Evolutionary conservation across 2,329 filamentous ascomycete genomes (phyloP), one percentile per base, ranked within the genome.

Genomic region (Fusarium concolor): DNA sequence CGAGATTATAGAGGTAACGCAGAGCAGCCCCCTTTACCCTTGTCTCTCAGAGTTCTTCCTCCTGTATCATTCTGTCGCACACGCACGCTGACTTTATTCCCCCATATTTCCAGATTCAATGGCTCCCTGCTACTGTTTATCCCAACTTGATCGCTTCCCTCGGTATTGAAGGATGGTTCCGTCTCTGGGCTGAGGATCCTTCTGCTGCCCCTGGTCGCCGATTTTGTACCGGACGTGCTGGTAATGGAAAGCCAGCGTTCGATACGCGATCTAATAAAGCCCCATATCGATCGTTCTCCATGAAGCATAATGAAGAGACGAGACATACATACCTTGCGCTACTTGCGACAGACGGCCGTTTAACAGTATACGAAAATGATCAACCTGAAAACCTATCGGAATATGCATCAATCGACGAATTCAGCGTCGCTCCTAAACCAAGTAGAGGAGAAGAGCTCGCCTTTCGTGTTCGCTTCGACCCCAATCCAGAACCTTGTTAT

Each of bases 101-200:
- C 22, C 49, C 42, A 28, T 60, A 37, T 6, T 11, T 45, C 47
- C 75, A 95, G 92, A 89, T 97, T 55, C 93, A 96, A 84, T 98
- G 95, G 94, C 92, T 97, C 58, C 93, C 94, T 2, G 92, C 94
- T 0, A 95, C 92, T 67, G 90, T 96, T 62, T 96, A 96, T 71
- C 93, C 88, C 37, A 89, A 96, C 76, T 88, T 97, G 73, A 84
- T 98, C 71, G 94, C 91, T 57, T 97, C 92, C 54, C 91, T 97
- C 62, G 93, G 92, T 66, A 92, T 95, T 74, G 95, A 97, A 74
- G 93, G 95, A 74, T 90, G 90, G 78, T 93, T 96, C 83, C 93
- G 94, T 77, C 85, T 98, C 68, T 98, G 95, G 95, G 90, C 92
- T 63, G 95, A 97, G 81, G 93, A 97, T 79, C 89, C 92, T 17